Base-by-base conservation (phyloP, 768 basidiomycete species). In the Termitomyces sp. region DNA sequence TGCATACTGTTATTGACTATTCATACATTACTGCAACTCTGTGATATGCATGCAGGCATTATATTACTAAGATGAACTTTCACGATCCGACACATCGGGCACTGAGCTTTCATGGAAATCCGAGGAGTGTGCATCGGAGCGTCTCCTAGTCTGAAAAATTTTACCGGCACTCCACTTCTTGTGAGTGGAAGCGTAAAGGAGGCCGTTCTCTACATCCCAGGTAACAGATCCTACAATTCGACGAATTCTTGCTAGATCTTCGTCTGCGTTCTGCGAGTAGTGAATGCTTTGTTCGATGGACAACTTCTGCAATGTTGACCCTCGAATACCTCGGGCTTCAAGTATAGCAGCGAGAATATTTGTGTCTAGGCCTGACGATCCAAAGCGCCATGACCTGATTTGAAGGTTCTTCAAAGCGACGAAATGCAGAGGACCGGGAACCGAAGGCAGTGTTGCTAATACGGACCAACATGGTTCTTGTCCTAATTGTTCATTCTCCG, bases 1-100 rank as follows among this genome's bases (percentile, higher is more conserved):
- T 92, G 57, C 78, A 81, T 54, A 91, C 90, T 1, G 83, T 92
- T 55, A 89, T 90, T 58, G 89, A 94, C 70, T 87, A 94, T 64
- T n/a, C n/a, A n/a, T 37, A 18, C 37, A n/a, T 39, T 6, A 39
- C n/a, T 39, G 7, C 16, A 39, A 39, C 12, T n/a, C 37, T 39
- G 18, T 16, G 36, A 37, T 37, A 18, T 37, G 36, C 5, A 37
- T 9, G 33, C 9, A 10, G n/a, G 9, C 29, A 10, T 33, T 20
- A 20, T 41, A n/a, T n/a, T 42, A 42, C 8, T 1, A 42, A 22
- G 22, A 22, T 4, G 22, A 10, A n/a, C 18, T 12, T 42, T 42
- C 20, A 42, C 12, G 10, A 42, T 42, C 41, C 2, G 41, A 42
- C 20, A 12, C 9, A 42, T 42, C 41, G 20, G 20, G 8, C 12